Percentiles rank a stretch among this genome's conserved stretches.
Evolutionary conservation across 371 early-diverging fungal genomes (phyloP).

Genomic region (Dichotomocladium elegans): DNA sequence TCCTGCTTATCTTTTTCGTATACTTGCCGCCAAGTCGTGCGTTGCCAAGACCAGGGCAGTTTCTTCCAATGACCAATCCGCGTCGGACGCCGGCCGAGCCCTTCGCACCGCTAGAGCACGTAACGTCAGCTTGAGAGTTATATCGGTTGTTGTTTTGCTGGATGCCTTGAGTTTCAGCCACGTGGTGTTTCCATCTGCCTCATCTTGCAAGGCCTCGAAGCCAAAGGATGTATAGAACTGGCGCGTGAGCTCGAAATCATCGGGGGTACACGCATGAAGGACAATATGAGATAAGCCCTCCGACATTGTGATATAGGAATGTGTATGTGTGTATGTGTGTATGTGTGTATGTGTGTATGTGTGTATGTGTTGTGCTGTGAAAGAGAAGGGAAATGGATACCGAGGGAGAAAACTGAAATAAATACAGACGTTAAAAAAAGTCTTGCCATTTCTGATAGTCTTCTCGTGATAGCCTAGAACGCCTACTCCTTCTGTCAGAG

Average conservation of each 20-base stretch:
- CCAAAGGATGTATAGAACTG: conserved; percentile 59
- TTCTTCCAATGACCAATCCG: conserved; percentile 32
- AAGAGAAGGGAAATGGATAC: no score
- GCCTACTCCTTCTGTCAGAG: no score
- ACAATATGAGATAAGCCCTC: conserved; percentile 55
- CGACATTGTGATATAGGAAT: no score
- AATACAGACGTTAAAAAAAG: no score
- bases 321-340: no score
- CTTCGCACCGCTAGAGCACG: conserved; percentile 3
- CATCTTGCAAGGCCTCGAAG: conserved; percentile 27
- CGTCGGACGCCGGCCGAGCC: conserved; percentile 13
- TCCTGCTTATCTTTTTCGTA: conserved; percentile 29
- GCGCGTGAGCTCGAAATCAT: conserved; percentile 29
- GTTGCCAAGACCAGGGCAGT: conserved; percentile 26
- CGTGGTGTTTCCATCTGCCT: conserved; percentile 1
- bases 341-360: no score
- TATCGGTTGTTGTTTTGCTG: conserved; percentile 15
- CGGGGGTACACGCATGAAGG: conserved; percentile 39
- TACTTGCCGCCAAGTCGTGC: no score
- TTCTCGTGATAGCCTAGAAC: no score
- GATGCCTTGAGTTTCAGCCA: conserved; percentile 45
- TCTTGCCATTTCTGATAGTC: no score
- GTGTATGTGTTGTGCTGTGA: no score
- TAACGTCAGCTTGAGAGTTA: conserved; percentile 39
- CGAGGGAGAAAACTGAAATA: no score